Percentiles rank a stretch among this genome's conserved stretches.
Evolutionary conservation across 1,139 yeast species (phyloP).

Genomic region (Wickerhamiella infanticola): DNA sequence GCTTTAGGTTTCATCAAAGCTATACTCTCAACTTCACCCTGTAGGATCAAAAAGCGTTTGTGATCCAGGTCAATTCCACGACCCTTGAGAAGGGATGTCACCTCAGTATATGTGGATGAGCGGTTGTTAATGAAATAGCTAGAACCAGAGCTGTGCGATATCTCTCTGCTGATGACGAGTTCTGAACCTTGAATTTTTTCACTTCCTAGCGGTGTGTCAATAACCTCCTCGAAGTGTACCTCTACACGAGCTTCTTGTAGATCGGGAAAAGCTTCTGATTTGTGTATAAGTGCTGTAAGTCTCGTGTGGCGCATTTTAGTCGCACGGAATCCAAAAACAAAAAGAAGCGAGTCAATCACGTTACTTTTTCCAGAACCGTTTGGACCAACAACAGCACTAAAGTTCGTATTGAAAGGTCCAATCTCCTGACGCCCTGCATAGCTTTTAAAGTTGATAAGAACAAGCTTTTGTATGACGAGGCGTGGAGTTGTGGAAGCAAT

Average conservation of each 20-base stretch:
- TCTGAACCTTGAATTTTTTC: constrained; percentile 38
- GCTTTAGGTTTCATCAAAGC: constrained; percentile 99
- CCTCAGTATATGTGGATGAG: constrained; percentile 62
- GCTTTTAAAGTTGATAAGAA: constrained; percentile 77
- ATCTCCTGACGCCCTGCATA: constrained; percentile 90
- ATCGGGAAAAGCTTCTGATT: constrained; percentile 48
- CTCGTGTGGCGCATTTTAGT: constrained; percentile 94
- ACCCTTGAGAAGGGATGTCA: constrained; percentile 55
- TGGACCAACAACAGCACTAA: constrained; percentile 98
- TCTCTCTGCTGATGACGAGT: constrained; percentile 64
- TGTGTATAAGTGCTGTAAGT: constrained; percentile 78
- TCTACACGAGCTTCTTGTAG: constrained; percentile 76
- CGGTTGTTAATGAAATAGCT: constrained; percentile 60
- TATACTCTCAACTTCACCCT: constrained; percentile 96
- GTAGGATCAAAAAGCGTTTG: constrained; percentile 81
- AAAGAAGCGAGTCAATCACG: constrained; percentile 87
- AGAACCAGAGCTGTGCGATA: constrained; percentile 48
- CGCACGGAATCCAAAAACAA: constrained; percentile 95
- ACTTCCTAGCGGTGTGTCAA: constrained; percentile 33
- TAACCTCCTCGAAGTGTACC: constrained; percentile 71
- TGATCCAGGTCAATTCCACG: constrained; percentile 92
- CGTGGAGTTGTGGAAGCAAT: constrained; percentile 29
- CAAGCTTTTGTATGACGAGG: constrained; percentile 57
- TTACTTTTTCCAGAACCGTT: constrained; percentile 90
- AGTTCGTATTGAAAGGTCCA: constrained; percentile 84